phyloP scores from a whole-genome alignment of 495 filamentous ascomycete genomes.

The Penicillium desertorum region DNA sequence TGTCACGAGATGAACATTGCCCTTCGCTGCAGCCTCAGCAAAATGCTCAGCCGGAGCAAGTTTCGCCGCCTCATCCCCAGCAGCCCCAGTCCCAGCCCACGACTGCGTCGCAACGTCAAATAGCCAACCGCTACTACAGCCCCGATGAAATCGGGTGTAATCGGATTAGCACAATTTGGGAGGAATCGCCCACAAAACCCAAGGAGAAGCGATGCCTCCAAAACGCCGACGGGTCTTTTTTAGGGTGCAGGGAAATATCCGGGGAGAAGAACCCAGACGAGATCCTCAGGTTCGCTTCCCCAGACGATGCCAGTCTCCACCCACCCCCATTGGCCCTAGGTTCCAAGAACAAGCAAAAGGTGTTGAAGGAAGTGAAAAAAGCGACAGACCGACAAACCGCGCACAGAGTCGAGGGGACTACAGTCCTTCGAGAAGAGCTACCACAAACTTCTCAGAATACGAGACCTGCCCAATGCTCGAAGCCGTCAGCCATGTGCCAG shows the following conservation, averaged over 20 bases:
- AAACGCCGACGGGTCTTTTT: slow-evolving; percentile 46
- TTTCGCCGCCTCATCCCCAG: not conserved
- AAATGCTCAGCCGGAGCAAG: not conserved
- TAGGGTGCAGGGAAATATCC: slow-evolving; percentile 48
- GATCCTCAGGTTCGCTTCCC: slow-evolving; percentile 39
- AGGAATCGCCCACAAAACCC: slow-evolving; percentile 32
- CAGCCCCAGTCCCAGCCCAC: slow-evolving; percentile 4
- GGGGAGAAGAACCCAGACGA: slow-evolving; percentile 44
- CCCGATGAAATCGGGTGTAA: slow-evolving; percentile 47
- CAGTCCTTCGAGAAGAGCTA: slow-evolving; percentile 33
- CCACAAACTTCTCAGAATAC: slow-evolving; percentile 43
- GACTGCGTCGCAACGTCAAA: slow-evolving; percentile 5
- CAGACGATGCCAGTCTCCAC: slow-evolving; percentile 30
- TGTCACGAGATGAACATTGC: slow-evolving; percentile 12
- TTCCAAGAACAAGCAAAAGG: slow-evolving; percentile 31
- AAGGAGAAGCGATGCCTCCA: slow-evolving; percentile 25
- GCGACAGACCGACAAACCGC: slow-evolving; percentile 12
- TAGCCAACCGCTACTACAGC: slow-evolving; percentile 36
- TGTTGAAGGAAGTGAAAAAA: slow-evolving; percentile 19
- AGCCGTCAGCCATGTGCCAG: slow-evolving; percentile 36
- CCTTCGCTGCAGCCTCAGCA: not conserved
- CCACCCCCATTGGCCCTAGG: slow-evolving; percentile 26
- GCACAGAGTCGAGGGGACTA: slow-evolving; percentile 23
- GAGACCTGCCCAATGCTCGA: slow-evolving; percentile 46
- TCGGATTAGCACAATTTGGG: slow-evolving; percentile 43